Conservation (phyloP, 2,329 filamentous ascomycete species). For the Aspergillus tanneri region DNA sequence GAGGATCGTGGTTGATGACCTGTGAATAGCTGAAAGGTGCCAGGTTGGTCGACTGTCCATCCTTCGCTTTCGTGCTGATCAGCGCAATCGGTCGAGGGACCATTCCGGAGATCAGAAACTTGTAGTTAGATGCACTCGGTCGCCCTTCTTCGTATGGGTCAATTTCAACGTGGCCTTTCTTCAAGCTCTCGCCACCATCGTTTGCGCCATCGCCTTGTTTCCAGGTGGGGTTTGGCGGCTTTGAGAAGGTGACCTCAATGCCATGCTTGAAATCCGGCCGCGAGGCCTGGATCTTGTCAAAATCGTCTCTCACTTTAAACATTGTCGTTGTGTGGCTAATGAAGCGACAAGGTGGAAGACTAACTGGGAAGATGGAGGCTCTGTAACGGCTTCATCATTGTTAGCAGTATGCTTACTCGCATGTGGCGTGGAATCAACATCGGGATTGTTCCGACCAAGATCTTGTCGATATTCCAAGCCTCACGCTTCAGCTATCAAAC, state of each 20-base stretch:
- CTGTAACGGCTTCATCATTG: not conserved
- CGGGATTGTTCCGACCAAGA: too few relatives aligned
- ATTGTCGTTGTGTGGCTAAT: constrained; percentile 26
- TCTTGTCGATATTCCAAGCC: not conserved
- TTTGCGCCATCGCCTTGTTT: constrained; percentile 45
- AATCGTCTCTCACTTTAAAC: constrained; percentile 30
- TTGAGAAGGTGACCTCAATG: constrained; percentile 36
- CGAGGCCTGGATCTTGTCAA: constrained; percentile 42
- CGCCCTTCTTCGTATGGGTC: constrained; percentile 75
- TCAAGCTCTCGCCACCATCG: constrained; percentile 48
- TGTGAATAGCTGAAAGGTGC: constrained; percentile 88
- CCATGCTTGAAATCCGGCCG: constrained; percentile 43
- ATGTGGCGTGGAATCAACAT: too few relatives aligned
- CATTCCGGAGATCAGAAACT: constrained; percentile 80
- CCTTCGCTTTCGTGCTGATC: constrained; percentile 57
- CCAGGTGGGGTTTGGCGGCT: constrained; percentile 45
- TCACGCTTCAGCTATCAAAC: not conserved
- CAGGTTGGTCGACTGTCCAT: constrained; percentile 70
- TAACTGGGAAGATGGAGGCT: not conserved
- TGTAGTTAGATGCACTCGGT: constrained; percentile 75
- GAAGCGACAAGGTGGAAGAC: not conserved
- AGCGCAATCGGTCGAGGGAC: constrained; percentile 78
- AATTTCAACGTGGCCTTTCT: constrained; percentile 69
- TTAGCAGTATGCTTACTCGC: not conserved
- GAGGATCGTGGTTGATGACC: constrained; percentile 80